Evolutionary conservation across 2,329 filamentous ascomycete species (phyloP).

Genomic region (Tolypocladium nubicola): DNA sequence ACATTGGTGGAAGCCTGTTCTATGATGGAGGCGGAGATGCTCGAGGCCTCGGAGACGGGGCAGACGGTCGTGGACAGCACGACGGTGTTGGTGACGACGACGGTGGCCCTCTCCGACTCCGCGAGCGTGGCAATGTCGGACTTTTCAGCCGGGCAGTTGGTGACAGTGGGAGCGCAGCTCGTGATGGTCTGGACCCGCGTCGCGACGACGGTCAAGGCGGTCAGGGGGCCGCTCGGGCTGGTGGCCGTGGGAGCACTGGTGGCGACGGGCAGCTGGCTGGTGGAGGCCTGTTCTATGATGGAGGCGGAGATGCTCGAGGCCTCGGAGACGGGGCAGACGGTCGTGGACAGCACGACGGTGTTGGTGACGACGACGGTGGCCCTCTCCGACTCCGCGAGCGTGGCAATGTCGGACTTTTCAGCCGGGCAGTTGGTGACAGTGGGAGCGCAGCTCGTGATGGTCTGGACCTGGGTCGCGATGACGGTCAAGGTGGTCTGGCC

Average conservation of each 20-base stretch:
- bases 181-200: conserved; percentile 47
- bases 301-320: conserved; percentile 29
- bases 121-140: conserved; percentile 23
- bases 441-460: conserved; percentile 47
- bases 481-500: conserved; percentile 33
- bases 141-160: conserved; percentile 37
- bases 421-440: conserved; percentile 46
- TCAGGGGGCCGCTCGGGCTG: conserved; percentile 8
- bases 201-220: conserved; percentile 38
- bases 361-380: conserved; percentile 24
- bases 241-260: conserved; percentile 3
- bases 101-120: conserved; percentile 20
- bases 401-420: conserved; percentile 18
- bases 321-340: conserved; percentile 34
- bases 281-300: conserved; percentile 24
- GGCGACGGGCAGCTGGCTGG: conserved; percentile 10
- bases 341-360: conserved; percentile 27
- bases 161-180: conserved; percentile 45
- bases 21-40: conserved; percentile 29
- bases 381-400: conserved; percentile 24
- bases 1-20: conserved; percentile 22
- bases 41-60: conserved; percentile 30
- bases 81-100: conserved; percentile 27
- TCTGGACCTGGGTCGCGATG: conserved; percentile 43
- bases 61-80: conserved; percentile 31